A percentile compares a stretch with the other conserved stretches of the same genome.
Conservation (phyloP, 176 grass and related monocot genomes). For the Poa annua region DNA sequence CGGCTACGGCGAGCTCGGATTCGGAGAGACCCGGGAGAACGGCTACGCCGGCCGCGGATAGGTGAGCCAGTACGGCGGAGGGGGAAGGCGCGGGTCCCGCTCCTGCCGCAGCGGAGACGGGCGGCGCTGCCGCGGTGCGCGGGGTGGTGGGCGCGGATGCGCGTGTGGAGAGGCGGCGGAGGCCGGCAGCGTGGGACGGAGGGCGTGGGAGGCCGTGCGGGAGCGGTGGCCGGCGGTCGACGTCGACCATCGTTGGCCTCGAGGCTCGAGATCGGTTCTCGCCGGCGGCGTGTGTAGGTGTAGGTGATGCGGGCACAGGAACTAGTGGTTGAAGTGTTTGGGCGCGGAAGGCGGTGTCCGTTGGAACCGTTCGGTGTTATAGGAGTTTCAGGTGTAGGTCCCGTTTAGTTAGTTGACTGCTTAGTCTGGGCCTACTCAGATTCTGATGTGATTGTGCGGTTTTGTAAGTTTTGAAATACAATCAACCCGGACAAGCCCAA, state of each 20-base stretch:
- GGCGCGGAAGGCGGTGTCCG: neutral
- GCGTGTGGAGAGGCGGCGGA: constrained; percentile 72
- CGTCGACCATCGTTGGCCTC: constrained; percentile 54
- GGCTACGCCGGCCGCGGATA: constrained; percentile 43
- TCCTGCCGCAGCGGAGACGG: constrained; percentile 26
- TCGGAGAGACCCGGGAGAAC: constrained; percentile 68
- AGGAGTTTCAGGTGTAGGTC: neutral
- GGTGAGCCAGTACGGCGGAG: constrained; percentile 54
- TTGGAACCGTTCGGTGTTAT: neutral
- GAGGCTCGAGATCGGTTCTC: neutral
- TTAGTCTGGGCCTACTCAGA: neutral
- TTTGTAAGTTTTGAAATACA: neutral
- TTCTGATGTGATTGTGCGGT: neutral
- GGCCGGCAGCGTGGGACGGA: constrained; percentile 52
- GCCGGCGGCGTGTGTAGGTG: constrained; percentile 8
- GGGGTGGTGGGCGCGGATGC: constrained; percentile 56
- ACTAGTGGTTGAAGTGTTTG: neutral
- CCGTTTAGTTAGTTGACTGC: neutral
- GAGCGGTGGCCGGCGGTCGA: constrained; percentile 39
- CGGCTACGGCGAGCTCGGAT: constrained; percentile 54
- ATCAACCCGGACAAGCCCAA: no score
- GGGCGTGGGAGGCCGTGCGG: constrained; percentile 49
- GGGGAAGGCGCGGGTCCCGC: constrained; percentile 42
- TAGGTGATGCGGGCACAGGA: neutral
- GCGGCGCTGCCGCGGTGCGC: constrained; percentile 15